Percentiles rank a stretch among this genome's conserved stretches.
phyloP scores from a whole-genome alignment of 2,329 filamentous ascomycete genomes.

The Clarireedia monteithiana region DNA sequence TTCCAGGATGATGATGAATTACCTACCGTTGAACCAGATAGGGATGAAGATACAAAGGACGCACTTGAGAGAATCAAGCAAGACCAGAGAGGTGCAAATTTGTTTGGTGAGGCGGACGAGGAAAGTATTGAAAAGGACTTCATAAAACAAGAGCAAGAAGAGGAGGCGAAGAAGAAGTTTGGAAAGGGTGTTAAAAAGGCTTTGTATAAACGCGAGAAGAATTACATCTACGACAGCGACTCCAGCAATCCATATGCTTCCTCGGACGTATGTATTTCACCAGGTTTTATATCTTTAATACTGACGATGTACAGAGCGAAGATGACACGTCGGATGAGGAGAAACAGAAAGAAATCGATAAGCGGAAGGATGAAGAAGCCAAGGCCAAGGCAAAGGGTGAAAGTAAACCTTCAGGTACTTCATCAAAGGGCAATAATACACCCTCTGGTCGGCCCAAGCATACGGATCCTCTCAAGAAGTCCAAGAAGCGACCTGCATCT shows the following conservation, averaged over 20 bases:
- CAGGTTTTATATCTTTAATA: slow-evolving; percentile 2
- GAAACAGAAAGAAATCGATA: slow-evolving; percentile 58
- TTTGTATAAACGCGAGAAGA: slow-evolving; percentile 76
- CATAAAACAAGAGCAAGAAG: slow-evolving; percentile 65
- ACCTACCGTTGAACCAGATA: slow-evolving; percentile 64
- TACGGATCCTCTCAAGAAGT: slow-evolving; percentile 42
- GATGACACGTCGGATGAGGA: slow-evolving; percentile 42
- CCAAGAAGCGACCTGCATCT: slow-evolving; percentile 67
- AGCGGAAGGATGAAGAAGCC: slow-evolving; percentile 49
- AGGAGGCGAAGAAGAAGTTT: slow-evolving; percentile 59
- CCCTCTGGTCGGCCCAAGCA: slow-evolving; percentile 51
- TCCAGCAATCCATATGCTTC: slow-evolving; percentile 48
- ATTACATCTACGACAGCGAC: slow-evolving; percentile 77
- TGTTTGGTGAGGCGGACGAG: slow-evolving; percentile 67
- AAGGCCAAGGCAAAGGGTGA: slow-evolving; percentile 48
- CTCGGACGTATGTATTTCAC: slow-evolving; percentile 37
- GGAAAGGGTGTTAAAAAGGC: slow-evolving; percentile 75
- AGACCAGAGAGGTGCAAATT: slow-evolving; percentile 78
- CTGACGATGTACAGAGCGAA: slow-evolving; percentile 38
- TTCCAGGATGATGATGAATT: slow-evolving; percentile 89
- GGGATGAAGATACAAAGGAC: slow-evolving; percentile 73
- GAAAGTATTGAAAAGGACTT: slow-evolving; percentile 62
- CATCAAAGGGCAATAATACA: slow-evolving; percentile 63
- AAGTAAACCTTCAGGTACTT: slow-evolving; percentile 41
- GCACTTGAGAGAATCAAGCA: slow-evolving; percentile 65